Base-by-base conservation (phyloP, 306 rosid genomes). In the Luffa acutangula region DNA sequence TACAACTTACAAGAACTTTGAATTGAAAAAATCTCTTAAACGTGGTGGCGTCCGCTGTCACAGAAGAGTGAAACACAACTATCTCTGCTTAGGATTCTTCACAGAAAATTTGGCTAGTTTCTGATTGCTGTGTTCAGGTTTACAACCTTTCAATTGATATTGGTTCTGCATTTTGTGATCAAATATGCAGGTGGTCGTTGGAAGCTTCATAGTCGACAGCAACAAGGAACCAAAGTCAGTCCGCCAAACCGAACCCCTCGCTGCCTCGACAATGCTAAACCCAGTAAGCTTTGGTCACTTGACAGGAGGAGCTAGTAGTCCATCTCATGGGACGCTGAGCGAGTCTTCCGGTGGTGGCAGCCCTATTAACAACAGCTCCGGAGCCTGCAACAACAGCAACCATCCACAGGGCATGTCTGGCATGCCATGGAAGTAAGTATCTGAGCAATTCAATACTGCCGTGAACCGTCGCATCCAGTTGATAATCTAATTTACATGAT, bases 331-430 rank as follows among this genome's bases (percentile, higher is more conserved):
- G 43, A 84, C 87, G 14, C 76, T 79, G 0, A 86, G 92, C 49
- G 92, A 85, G 43, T 87, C 92, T 8, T 89, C 92, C 0, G 90
- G 85, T 49, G 88, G 80, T 4, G 88, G 83, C 31, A 89, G 92
- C 78, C 90, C 88, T 0, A 79, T 74, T 21, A 76, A 87, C 82
- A 82, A 73, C 13, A 83, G 81, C 33, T 36, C 85, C 3, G 88
- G 83, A 69, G 85, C 79, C 12, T 83, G 67, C 57, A n/a, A 77
- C 53, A 77, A 59, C 58, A 59, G 14, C 42, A 78, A 59, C 51
- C 74, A 67, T 45, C 56, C 80, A 7, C 80, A 59, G 21, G 58
- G 56, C 20, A 78, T 78, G 80, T 43, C 80, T 4, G 78, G 78
- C 46, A 74, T 74, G 78, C 62, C 62, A 74, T 74, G 78, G 78